These are phyloP conservation scores for Pseudogymnoascus sp. DNA, from an alignment of 2,329 filamentous ascomycete species.

Conservation along the genomic window DNA sequence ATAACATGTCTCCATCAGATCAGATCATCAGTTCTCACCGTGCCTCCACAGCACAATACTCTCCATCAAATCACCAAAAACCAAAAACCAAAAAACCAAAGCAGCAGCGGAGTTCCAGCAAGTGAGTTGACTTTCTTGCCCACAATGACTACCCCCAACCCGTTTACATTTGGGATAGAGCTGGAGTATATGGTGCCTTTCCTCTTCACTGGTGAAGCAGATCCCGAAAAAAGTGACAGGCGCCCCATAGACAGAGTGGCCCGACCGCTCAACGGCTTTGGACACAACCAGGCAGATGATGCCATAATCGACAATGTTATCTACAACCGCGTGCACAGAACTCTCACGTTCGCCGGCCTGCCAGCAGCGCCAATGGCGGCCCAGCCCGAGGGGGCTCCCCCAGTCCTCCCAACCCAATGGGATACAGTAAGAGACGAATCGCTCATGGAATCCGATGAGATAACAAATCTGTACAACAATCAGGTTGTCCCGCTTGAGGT, in stretches of 20 bases:
- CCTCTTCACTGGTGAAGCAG: neutral
- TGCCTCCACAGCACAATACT: neutral
- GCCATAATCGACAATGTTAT: neutral
- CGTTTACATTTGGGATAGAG: constrained; percentile 4
- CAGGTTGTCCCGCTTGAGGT: neutral
- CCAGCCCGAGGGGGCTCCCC: neutral
- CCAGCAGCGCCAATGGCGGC: neutral
- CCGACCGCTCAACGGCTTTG: neutral
- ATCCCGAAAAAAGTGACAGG: neutral
- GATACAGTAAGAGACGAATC: neutral
- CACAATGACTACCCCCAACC: neutral
- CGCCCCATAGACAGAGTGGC: neutral
- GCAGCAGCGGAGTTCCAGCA: neutral
- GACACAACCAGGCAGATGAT: neutral
- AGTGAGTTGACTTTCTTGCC: neutral
- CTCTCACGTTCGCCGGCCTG: neutral
- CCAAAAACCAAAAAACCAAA: neutral
- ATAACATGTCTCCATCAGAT: neutral
- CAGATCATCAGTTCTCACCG: neutral
- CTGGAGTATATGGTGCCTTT: neutral
- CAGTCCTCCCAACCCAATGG: neutral
- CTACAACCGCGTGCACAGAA: neutral
- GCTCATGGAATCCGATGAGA: neutral
- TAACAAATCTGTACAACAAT: neutral
- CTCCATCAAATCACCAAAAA: neutral